A percentile compares a stretch with the other conserved stretches of the same genome.
Evolutionary conservation across 2,329 filamentous ascomycete genomes (phyloP).

Genomic region (Cadophora malorum): DNA sequence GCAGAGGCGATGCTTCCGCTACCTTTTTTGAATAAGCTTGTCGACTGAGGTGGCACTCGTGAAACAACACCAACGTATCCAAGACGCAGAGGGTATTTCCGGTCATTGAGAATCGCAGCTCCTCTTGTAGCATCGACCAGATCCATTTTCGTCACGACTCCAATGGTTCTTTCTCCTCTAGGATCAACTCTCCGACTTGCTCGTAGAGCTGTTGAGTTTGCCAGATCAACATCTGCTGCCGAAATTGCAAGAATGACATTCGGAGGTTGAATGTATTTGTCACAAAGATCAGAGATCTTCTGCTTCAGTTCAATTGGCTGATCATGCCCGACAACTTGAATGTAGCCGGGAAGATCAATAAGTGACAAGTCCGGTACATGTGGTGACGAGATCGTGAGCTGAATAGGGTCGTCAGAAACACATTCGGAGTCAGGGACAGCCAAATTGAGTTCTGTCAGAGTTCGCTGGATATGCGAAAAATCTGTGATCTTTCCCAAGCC

Average conservation of each 20-base stretch:
- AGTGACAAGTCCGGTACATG: conserved; percentile 94
- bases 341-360: conserved; percentile 96
- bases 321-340: conserved; percentile 90
- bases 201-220: conserved; percentile 91
- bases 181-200: conserved; percentile 93
- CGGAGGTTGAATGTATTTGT: conserved; percentile 96
- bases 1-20: conserved; percentile 78
- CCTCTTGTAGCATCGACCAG: conserved; percentile 86
- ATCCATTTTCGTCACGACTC: conserved; percentile 99
- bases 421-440: conserved; percentile 91
- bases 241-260: conserved; percentile 98
- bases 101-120: conserved; percentile 79
- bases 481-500: conserved; percentile 90
- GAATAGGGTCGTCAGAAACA: conserved; percentile 95
- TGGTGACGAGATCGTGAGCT: conserved; percentile 92
- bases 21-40: conserved; percentile 83
- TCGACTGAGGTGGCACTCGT: conserved; percentile 67
- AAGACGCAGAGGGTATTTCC: conserved; percentile 91
- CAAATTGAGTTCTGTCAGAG: conserved; percentile 91
- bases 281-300: conserved; percentile 94
- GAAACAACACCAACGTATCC: conserved; percentile 97
- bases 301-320: conserved; percentile 92
- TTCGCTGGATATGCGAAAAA: conserved; percentile 90
- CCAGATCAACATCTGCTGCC: conserved; percentile 94
- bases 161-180: conserved; percentile 92